Percentiles rank a stretch among this genome's conserved stretches.
Evolutionary conservation across 1,284 basidiomycete species (phyloP).

Genomic region (Phellinidium pouzarii): DNA sequence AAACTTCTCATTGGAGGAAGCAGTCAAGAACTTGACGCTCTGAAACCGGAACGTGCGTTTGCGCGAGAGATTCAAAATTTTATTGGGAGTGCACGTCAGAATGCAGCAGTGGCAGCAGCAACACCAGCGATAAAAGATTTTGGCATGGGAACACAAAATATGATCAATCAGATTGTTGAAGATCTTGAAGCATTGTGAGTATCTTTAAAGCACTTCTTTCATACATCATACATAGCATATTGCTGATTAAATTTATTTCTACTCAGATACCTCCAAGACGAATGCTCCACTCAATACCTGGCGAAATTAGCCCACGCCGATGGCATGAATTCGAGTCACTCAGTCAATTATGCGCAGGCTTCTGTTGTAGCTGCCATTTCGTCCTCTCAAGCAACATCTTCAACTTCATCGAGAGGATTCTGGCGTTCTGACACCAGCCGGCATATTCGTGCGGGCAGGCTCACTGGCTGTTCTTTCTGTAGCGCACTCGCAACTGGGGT

Average conservation of each 20-base stretch:
- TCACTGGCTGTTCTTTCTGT: neutral
- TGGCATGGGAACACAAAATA: neutral
- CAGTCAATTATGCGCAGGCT: neutral
- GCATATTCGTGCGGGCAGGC: neutral
- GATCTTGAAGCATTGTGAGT: slow-evolving; percentile 3
- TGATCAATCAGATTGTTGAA: neutral
- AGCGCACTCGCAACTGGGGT: neutral
- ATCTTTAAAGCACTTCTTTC: neutral
- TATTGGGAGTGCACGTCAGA: neutral
- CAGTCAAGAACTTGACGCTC: neutral
- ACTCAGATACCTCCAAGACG: neutral
- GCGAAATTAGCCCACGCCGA: too few relatives aligned
- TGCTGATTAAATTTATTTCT: neutral
- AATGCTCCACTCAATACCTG: neutral
- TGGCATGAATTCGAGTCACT: neutral
- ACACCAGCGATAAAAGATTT: neutral
- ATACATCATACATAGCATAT: neutral
- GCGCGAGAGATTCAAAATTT: slow-evolving; percentile 13
- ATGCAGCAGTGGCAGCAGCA: neutral
- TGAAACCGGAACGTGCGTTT: neutral
- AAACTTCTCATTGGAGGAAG: too few relatives aligned
- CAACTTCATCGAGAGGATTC: neutral
- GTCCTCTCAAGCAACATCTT: neutral
- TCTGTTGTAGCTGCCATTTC: neutral
- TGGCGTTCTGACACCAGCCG: neutral